A percentile compares a stretch with the other conserved stretches of the same genome.
Evolutionary conservation across 148 eudicot species (phyloP).

Genomic region (Selenicereus undatus): DNA sequence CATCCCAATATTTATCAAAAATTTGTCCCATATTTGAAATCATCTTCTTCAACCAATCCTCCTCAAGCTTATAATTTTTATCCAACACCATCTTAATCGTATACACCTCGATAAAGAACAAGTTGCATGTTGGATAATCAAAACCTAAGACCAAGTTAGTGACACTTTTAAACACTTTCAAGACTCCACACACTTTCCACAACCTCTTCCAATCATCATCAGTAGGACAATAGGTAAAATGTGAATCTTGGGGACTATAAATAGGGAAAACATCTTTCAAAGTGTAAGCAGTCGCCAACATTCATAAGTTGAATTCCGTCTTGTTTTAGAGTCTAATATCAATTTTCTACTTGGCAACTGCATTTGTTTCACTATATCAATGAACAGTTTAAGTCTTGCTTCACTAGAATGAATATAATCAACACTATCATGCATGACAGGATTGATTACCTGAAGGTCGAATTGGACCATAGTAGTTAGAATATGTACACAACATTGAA

Average conservation of each 20-base stretch:
- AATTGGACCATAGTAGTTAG: conserved; percentile 14
- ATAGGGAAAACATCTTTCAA: conserved; percentile 8
- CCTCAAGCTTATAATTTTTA: no score
- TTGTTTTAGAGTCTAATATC: conserved; percentile 7
- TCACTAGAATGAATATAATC: conserved; percentile 12
- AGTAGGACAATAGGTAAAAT: neutral
- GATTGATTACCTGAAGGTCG: conserved; percentile 7
- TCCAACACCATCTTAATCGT: no score
- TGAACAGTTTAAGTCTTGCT: neutral
- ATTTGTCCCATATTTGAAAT: no score
- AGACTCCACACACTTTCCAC: conserved; percentile 15
- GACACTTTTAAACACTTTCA: conserved; percentile 15
- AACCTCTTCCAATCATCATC: neutral
- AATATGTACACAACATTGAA: neutral
- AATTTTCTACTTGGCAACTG: conserved; percentile 16
- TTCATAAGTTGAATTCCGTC: neutral
- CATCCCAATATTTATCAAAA: no score
- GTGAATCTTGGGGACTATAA: neutral
- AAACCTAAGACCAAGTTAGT: conserved; percentile 21
- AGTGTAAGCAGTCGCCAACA: conserved; percentile 19
- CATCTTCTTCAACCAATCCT: no score
- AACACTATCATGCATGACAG: conserved; percentile 14
- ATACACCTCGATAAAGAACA: no score
- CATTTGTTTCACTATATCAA: neutral
- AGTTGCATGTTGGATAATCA: no score